Percentiles rank a stretch among this genome's conserved stretches.
These are phyloP conservation scores for Capsella rubella DNA, from an alignment of 441 rosid species.

Conservation along the genomic window DNA sequence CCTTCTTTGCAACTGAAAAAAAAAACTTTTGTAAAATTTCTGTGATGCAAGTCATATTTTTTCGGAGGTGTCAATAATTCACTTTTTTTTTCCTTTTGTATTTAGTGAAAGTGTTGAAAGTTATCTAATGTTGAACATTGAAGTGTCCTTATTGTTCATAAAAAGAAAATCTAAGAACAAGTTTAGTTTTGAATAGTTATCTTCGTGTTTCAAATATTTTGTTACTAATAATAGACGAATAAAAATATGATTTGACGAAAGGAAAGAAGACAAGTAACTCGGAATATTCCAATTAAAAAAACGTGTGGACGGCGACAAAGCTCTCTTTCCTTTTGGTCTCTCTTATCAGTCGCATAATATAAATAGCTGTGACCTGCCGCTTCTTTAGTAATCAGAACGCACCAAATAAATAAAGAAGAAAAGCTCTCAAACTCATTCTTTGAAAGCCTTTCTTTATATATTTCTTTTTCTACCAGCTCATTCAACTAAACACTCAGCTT, in stretches of 20 bases:
- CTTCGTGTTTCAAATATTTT: neutral
- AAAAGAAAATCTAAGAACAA: constrained; percentile 8
- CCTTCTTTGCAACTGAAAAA: no score
- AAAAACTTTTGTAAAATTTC: neutral
- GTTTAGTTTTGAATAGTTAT: neutral
- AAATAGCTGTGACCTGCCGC: constrained; percentile 17
- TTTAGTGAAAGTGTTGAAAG: neutral
- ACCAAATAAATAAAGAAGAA: constrained; percentile 5
- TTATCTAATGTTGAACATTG: constrained; percentile 23
- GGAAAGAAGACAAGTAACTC: constrained; percentile 10
- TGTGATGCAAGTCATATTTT: neutral
- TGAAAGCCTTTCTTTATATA: constrained; percentile 17
- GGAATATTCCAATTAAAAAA: constrained; percentile 45
- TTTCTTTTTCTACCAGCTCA: constrained; percentile 3
- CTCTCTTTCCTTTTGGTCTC: neutral
- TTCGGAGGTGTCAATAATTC: neutral
- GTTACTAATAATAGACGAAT: neutral
- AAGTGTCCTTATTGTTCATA: constrained; percentile 7
- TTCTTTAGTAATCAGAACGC: constrained; percentile 36
- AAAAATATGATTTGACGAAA: constrained; percentile 30
- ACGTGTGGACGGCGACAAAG: constrained; percentile 70
- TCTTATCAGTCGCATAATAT: neutral
- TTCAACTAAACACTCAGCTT: neutral
- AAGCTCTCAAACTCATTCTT: constrained; percentile 34
- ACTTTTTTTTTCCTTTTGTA: neutral